Percentiles rank a stretch among this genome's conserved stretches.
phyloP scores from a whole-genome alignment of 2,329 filamentous ascomycete species.

The Aspergillus carbonarius region DNA sequence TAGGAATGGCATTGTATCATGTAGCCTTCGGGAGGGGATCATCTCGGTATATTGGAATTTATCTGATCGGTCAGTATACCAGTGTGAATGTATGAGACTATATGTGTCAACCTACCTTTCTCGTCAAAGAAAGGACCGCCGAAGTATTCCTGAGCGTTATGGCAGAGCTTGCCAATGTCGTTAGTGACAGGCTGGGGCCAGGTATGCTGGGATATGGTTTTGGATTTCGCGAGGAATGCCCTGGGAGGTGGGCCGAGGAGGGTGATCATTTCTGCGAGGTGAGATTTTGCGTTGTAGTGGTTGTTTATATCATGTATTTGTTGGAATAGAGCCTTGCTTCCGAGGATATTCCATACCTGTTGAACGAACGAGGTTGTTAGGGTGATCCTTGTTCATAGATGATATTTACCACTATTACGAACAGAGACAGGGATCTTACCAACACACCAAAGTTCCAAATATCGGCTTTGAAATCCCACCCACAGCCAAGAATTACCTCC shows the following conservation, averaged over 20 bases:
- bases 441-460: conserved; percentile 41
- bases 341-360: conserved; percentile 39
- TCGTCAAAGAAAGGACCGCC: conserved; percentile 27
- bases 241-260: conserved; percentile 37
- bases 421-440: conserved; percentile 17
- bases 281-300: conserved; percentile 31
- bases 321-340: conserved; percentile 31
- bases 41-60: conserved; percentile 24
- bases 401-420: no score
- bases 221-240: conserved; percentile 25
- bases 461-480: conserved; percentile 37
- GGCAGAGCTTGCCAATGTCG: conserved; percentile 14
- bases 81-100: not conserved
- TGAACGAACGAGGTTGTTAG: no score
- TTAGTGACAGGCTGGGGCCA: conserved; percentile 20
- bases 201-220: conserved; percentile 11
- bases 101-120: conserved; percentile 17
- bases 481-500: conserved; percentile 36
- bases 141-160: conserved; percentile 21
- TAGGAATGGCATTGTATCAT: conserved; percentile 25
- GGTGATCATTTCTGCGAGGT: conserved; percentile 44
- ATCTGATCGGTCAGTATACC: conserved; percentile 15
- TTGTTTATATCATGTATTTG: conserved; percentile 30
- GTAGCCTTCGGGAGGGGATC: conserved; percentile 23
- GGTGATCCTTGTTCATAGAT: no score